These are phyloP conservation scores for Populus hybrid DNA, from an alignment of 441 rosid genomes.

Conservation along the genomic window DNA sequence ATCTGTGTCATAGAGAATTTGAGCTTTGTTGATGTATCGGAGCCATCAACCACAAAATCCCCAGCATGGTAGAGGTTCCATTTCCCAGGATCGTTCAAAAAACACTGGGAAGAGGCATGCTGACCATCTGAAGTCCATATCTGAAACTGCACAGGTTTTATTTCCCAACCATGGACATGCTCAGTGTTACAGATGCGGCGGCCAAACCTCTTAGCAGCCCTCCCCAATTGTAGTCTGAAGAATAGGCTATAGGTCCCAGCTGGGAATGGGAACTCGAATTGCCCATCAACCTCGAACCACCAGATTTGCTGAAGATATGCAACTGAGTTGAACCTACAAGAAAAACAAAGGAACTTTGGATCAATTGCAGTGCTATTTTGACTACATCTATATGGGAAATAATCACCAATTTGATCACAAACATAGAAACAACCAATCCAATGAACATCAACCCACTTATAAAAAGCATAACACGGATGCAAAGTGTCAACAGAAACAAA, in stretches of 20 bases:
- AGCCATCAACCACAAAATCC: conserved; percentile 51
- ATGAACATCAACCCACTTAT: background rate
- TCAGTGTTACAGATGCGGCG: conserved; percentile 63
- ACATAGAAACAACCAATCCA: background rate
- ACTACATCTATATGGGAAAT: background rate
- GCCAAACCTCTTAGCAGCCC: conserved; percentile 54
- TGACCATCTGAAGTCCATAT: conserved; percentile 88
- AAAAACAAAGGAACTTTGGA: conserved; percentile 15
- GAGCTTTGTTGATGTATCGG: conserved; percentile 38
- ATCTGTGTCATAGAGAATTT: conserved; percentile 83
- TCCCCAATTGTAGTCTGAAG: conserved; percentile 81
- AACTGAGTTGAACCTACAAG: conserved; percentile 54
- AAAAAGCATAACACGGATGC: background rate
- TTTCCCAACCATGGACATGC: conserved; percentile 89
- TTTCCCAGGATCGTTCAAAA: conserved; percentile 56
- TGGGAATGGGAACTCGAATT: conserved; percentile 83
- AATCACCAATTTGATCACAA: background rate
- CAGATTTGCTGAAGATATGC: conserved; percentile 96
- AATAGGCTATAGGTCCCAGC: conserved; percentile 72
- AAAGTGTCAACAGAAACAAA: background rate
- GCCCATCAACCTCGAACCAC: conserved; percentile 93
- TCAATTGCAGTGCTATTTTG: conserved; percentile 13
- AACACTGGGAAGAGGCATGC: conserved; percentile 58
- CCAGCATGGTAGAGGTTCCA: conserved; percentile 81
- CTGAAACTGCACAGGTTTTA: conserved; percentile 82